Evolutionary conservation across 129 eudicot genomes (phyloP).

Genomic region (Tanacetum coccineum): DNA sequence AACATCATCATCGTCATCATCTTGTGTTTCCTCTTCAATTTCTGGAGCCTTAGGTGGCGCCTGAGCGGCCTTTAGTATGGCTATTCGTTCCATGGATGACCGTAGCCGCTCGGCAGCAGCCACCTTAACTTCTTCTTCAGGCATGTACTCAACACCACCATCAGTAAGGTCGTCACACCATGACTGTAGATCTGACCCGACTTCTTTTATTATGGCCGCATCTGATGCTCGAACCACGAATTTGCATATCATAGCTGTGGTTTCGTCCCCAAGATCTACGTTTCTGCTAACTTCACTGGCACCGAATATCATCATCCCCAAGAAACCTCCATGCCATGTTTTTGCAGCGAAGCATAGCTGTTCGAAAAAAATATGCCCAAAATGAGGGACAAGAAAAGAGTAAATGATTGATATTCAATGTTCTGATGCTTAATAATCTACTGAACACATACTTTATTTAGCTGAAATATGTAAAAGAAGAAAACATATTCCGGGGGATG

Average conservation of each 20-base stretch:
- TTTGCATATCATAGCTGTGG: constrained; percentile 93
- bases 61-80: constrained; percentile 78
- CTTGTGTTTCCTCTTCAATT: constrained; percentile 49
- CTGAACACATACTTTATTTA: too few relatives aligned
- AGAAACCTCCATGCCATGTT: constrained; percentile 96
- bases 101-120: constrained; percentile 80
- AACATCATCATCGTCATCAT: constrained; percentile 29
- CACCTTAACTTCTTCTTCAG: constrained; percentile 86
- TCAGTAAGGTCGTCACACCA: constrained; percentile 94
- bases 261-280: constrained; percentile 92
- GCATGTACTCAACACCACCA: constrained; percentile 95
- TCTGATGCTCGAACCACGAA: constrained; percentile 96
- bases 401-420: neutral
- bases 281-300: constrained; percentile 98
- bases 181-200: constrained; percentile 76
- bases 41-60: constrained; percentile 68
- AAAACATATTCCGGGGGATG: too few relatives aligned
- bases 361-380: constrained; percentile 19
- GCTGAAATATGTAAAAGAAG: too few relatives aligned
- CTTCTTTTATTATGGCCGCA: constrained; percentile 81
- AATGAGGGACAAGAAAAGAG: neutral
- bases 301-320: constrained; percentile 97
- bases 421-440: too few relatives aligned
- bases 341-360: constrained; percentile 95
- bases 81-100: constrained; percentile 83